A percentile compares a stretch with the other conserved stretches of the same genome.
These are phyloP conservation scores for Akanthomyces lecanii DNA, from an alignment of 2,329 filamentous ascomycete species.

Conservation along the genomic window DNA sequence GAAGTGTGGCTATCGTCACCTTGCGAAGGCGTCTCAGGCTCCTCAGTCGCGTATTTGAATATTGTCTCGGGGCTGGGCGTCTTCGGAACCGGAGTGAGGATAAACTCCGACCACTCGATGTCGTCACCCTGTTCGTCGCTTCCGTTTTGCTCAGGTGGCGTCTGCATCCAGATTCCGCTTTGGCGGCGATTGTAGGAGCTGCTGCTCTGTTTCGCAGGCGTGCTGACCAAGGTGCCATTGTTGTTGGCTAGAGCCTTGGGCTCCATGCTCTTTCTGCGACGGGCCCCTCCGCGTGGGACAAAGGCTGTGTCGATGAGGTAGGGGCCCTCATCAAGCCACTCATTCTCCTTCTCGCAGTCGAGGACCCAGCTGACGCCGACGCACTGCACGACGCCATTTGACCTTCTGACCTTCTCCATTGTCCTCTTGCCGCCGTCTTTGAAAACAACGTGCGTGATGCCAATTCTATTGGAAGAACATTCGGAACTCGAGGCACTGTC, in stretches of 20 bases:
- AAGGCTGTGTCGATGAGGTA: conserved; percentile 66
- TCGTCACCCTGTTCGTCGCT: conserved; percentile 36
- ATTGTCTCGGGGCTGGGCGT: conserved; percentile 55
- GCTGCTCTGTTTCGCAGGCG: conserved; percentile 34
- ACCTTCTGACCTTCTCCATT: conserved; percentile 72
- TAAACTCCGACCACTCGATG: conserved; percentile 39
- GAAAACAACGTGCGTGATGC: conserved; percentile 84
- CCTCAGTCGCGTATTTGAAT: conserved; percentile 47
- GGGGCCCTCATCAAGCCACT: conserved; percentile 69
- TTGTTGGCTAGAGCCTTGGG: conserved; percentile 64
- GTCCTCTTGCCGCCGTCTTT: conserved; percentile 82
- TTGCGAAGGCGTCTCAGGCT: conserved; percentile 43
- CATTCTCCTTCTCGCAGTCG: conserved; percentile 73
- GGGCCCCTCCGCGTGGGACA: conserved; percentile 64
- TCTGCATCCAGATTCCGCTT: conserved; percentile 52
- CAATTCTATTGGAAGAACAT: conserved; percentile 49
- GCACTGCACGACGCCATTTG: conserved; percentile 71
- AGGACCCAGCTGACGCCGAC: conserved; percentile 86
- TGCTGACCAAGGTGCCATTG: conserved; percentile 58
- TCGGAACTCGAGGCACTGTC: conserved; percentile 33
- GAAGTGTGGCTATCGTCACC: conserved; percentile 31
- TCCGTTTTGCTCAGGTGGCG: conserved; percentile 43
- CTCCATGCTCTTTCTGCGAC: conserved; percentile 78
- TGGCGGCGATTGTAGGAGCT: conserved; percentile 51
- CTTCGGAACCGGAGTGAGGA: conserved; percentile 54